phyloP scores from a whole-genome alignment of 768 basidiomycete species.

The Fomitopsis serialis region DNA sequence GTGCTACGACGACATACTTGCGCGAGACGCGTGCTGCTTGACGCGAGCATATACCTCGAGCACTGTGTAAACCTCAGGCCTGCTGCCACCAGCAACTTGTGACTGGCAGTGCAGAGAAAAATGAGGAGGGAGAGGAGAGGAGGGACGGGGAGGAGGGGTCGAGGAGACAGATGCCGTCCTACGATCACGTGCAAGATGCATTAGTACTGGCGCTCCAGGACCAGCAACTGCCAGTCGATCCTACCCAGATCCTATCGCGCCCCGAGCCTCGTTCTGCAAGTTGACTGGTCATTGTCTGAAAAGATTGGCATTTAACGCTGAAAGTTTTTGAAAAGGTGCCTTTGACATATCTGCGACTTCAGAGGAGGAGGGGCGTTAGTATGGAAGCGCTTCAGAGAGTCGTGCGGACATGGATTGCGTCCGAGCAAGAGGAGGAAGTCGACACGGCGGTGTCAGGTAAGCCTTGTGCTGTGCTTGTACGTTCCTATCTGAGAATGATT shows the following conservation, averaged over 20 bases:
- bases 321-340: too few relatives aligned
- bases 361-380: background rate
- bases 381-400: conserved; percentile 47
- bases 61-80: background rate
- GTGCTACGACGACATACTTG: background rate
- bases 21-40: background rate
- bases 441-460: conserved; percentile 54
- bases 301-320: too few relatives aligned
- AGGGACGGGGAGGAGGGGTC: too few relatives aligned
- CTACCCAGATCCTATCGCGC: too few relatives aligned
- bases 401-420: conserved; percentile 69
- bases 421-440: conserved; percentile 55
- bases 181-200: too few relatives aligned
- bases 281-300: too few relatives aligned
- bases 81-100: background rate
- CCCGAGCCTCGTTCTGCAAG: too few relatives aligned
- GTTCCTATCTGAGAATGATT: conserved; percentile 27
- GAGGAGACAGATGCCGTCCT: too few relatives aligned
- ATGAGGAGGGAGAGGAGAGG: too few relatives aligned
- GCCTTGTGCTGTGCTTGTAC: conserved; percentile 15
- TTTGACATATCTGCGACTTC: background rate
- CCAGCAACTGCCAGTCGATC: too few relatives aligned
- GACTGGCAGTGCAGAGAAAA: background rate
- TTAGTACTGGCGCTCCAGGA: too few relatives aligned
- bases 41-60: conserved; percentile 4